phyloP scores from a whole-genome alignment of 2,329 filamentous ascomycete genomes.

The Claviceps sp. region DNA sequence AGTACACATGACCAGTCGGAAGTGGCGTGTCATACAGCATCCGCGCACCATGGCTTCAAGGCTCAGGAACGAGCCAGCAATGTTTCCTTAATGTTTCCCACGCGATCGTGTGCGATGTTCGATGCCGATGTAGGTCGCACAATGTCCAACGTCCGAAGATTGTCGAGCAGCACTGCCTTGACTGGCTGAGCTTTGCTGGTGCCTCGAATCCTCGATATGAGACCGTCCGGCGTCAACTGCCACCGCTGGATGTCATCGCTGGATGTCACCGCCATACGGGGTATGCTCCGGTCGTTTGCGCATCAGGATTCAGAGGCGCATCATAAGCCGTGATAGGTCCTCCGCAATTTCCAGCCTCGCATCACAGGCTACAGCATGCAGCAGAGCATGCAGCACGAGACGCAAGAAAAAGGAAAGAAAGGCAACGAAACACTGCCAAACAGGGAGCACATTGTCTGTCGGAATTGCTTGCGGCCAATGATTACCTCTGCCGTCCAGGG shows the following conservation, averaged over 20 bases:
- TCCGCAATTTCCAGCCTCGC: not conserved
- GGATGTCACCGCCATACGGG: no score
- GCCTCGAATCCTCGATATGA: no score
- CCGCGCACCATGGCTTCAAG: no score
- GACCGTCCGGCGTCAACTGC: not conserved
- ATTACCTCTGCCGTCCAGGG: not conserved
- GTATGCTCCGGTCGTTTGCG: not conserved
- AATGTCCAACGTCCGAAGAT: not conserved
- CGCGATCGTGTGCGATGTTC: no score
- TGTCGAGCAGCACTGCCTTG: not conserved
- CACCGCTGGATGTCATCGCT: not conserved
- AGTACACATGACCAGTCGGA: no score
- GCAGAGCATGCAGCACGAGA: not conserved
- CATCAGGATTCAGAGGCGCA: not conserved
- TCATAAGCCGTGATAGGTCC: no score
- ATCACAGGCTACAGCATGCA: not conserved
- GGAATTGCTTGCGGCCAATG: conserved; percentile 2
- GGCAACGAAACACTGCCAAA: no score
- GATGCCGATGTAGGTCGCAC: no score
- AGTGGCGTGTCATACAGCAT: no score
- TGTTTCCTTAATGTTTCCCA: no score
- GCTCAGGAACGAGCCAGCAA: no score
- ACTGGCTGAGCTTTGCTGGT: no score
- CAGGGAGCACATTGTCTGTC: not conserved
- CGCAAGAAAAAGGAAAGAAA: not conserved